Percentiles rank a stretch among this genome's conserved stretches.
These are phyloP conservation scores for Sugiyamaella novakii DNA, from an alignment of 1,139 yeast genomes.

Conservation along the genomic window DNA sequence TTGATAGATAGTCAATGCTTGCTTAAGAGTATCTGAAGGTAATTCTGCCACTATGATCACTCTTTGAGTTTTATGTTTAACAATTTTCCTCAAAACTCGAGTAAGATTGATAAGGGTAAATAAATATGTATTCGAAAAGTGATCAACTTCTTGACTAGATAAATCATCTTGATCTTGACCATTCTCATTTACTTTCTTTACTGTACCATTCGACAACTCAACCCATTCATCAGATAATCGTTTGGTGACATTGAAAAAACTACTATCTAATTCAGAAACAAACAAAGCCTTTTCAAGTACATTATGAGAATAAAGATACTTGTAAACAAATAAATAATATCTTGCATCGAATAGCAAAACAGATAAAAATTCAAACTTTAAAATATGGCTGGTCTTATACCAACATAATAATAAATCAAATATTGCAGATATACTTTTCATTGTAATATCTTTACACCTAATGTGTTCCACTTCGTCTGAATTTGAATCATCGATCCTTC, in stretches of 20 bases:
- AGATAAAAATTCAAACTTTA: constrained; percentile 75
- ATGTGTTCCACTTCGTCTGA: constrained; percentile 50
- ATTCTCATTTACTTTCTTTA: neutral
- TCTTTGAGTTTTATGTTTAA: constrained; percentile 46
- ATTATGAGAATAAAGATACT: constrained; percentile 43
- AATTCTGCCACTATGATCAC: constrained; percentile 46
- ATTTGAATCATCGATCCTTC: constrained; percentile 32
- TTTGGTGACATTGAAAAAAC: constrained; percentile 11
- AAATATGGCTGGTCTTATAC: constrained; percentile 75
- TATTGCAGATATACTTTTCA: constrained; percentile 64
- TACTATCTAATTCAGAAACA: constrained; percentile 35
- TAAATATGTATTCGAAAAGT: constrained; percentile 38
- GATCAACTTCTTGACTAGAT: constrained; percentile 23
- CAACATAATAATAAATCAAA: constrained; percentile 62
- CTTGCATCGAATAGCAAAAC: constrained; percentile 75
- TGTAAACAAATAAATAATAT: constrained; percentile 52
- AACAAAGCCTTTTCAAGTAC: constrained; percentile 40
- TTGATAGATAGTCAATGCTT: constrained; percentile 54
- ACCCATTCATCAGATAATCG: constrained; percentile 14
- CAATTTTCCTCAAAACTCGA: constrained; percentile 41
- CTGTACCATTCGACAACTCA: neutral
- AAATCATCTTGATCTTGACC: neutral
- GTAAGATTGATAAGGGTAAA: constrained; percentile 42
- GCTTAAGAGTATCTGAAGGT: constrained; percentile 47
- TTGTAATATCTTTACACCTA: constrained; percentile 62